A percentile compares a stretch with the other conserved stretches of the same genome.
Evolutionary conservation across 1,284 basidiomycete genomes (phyloP).

Genomic region (Marasmius oreades): DNA sequence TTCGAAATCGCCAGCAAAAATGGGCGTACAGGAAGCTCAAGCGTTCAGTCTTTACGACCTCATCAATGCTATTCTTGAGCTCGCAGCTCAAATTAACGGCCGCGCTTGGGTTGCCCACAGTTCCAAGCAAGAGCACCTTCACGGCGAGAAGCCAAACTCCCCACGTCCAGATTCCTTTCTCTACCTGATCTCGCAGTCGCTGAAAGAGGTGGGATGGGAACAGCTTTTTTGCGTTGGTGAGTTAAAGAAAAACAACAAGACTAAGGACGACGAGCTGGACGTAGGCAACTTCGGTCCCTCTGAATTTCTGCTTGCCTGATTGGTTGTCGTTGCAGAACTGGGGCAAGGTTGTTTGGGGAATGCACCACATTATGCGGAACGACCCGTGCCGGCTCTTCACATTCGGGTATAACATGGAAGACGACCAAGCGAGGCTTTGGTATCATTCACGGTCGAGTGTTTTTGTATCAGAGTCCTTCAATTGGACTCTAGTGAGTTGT

Average conservation of each 20-base stretch:
- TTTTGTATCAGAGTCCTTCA: not conserved
- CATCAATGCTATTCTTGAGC: not conserved
- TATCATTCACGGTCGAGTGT: not conserved
- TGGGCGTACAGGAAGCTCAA: no score
- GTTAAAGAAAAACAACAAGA: not conserved
- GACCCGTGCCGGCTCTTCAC: slow-evolving; percentile 3
- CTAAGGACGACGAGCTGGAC: not conserved
- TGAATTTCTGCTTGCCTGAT: not conserved
- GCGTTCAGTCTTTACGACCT: not conserved
- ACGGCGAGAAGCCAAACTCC: not conserved
- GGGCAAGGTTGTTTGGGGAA: not conserved
- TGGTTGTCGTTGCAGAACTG: not conserved
- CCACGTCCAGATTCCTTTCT: not conserved
- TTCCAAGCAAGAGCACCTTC: not conserved
- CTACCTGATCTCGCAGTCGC: not conserved
- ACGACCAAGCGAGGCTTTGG: slow-evolving; percentile 3
- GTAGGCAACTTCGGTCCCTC: not conserved
- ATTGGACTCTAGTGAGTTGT: not conserved
- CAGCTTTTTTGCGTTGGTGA: not conserved
- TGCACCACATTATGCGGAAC: slow-evolving; percentile 2
- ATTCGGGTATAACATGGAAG: slow-evolving; percentile 1
- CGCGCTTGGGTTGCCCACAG: not conserved
- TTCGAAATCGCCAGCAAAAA: not conserved
- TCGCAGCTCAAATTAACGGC: not conserved
- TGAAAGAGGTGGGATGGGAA: not conserved